phyloP scores from a whole-genome alignment of 2,329 filamentous ascomycete genomes.

The Colletotrichum costaricense region DNA sequence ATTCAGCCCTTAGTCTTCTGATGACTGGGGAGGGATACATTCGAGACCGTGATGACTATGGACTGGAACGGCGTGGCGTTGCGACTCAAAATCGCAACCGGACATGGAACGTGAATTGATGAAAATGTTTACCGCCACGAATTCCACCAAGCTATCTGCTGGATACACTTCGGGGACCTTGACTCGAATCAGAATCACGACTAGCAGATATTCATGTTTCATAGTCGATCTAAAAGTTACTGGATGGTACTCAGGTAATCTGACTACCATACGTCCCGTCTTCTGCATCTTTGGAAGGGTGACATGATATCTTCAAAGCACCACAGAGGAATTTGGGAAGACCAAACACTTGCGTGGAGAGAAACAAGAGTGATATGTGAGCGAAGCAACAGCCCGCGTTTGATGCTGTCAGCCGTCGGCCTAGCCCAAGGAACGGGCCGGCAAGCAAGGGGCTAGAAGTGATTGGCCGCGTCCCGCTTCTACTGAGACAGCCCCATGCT shows the following conservation, averaged over 20 bases:
- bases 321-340: neutral
- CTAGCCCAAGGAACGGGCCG: neutral
- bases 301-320: neutral
- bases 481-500: neutral
- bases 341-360: neutral
- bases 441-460: neutral
- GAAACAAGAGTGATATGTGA: neutral
- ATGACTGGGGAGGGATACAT: neutral
- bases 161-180: neutral
- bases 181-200: neutral
- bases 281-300: neutral
- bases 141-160: no score
- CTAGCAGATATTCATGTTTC: neutral
- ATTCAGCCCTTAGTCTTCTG: neutral
- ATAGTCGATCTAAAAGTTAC: neutral
- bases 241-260: neutral
- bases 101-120: neutral
- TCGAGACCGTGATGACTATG: neutral
- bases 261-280: no score
- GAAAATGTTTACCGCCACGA: neutral
- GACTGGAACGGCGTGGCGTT: conserved; percentile 5
- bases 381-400: neutral
- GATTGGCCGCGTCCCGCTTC: neutral
- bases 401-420: neutral
- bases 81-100: neutral